phyloP scores from a whole-genome alignment of 257 asterid genomes.

The Oldenlandia corymbosa region DNA sequence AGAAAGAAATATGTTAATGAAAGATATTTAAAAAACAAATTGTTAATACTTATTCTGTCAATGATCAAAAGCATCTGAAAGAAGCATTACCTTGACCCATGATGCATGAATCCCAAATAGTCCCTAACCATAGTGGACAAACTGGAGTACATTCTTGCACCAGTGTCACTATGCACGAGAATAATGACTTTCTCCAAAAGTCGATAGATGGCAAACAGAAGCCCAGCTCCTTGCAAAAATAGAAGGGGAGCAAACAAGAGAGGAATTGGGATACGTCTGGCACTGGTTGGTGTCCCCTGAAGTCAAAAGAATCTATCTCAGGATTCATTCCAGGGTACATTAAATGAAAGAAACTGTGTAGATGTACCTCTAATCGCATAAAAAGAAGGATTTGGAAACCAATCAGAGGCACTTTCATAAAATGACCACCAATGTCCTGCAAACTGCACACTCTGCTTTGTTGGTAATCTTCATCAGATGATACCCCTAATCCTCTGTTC shows the following conservation, averaged over 20 bases:
- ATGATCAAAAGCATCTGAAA: conserved; percentile 5
- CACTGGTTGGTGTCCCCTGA: conserved; percentile 87
- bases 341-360: conserved; percentile 1
- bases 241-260: conserved; percentile 78
- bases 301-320: conserved; percentile 13
- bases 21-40: not conserved
- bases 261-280: conserved; percentile 59
- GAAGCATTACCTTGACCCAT: conserved; percentile 66
- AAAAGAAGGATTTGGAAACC: conserved; percentile 73
- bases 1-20: not conserved
- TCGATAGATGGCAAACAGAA: conserved; percentile 64
- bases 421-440: conserved; percentile 91
- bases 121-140: conserved; percentile 53
- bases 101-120: conserved; percentile 69
- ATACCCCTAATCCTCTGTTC: conserved; percentile 42
- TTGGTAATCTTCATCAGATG: conserved; percentile 60
- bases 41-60: not conserved
- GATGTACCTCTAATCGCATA: conserved; percentile 84
- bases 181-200: conserved; percentile 44
- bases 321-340: conserved; percentile 2
- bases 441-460: conserved; percentile 60
- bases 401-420: conserved; percentile 80
- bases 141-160: conserved; percentile 48
- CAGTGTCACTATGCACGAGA: conserved; percentile 33
- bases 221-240: conserved; percentile 82